Base-by-base conservation (phyloP, 805 yeast genomes). In the Lachancea fermentati region DNA sequence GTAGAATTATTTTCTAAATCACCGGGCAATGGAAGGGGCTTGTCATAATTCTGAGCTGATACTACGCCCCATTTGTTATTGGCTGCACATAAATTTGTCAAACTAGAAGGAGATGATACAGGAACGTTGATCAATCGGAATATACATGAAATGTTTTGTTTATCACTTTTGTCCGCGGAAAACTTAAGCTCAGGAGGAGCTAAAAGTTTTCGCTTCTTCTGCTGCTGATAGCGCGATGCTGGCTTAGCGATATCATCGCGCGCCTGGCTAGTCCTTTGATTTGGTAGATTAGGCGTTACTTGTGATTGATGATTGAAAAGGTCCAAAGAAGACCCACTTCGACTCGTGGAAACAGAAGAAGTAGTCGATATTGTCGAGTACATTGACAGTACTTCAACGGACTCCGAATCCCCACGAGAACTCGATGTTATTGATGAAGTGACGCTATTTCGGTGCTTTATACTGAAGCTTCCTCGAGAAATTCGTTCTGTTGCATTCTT, bases 21-120 rank as follows among this genome's bases (percentile, higher is more conserved):
- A 5, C 9, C 11, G 2, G 44, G 44, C 5, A 26, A 34, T 7
- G 60, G 60, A 3, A 55, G 36, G 5, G 57, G 56, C 32, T 55
- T 55, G 13, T 52, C 49, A 31, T 49, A 51, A n/a, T 38, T 48
- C 28, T 37, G 46, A 7, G 51, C 49, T 5, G 50, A 44, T 6
- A 40, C 38, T 13, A 53, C 46, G 3, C 55, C 55, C 60, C 60
- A 55, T 18, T 40, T 42, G 17, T 37, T 40, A 22, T 55, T 55
- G 3, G 54, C 58, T 13, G 44, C 39, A 30, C 48, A 48, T 4
- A 53, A 37, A 29, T 39, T 52, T 13, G 40, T 32, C 12, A 42
- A n/a, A 11, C 45, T 31, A 1, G 50, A 34, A 17, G 45, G 5
- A 5, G 38, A 39, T 19, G 38, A 34, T 16, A 39, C 29, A n/a